Base-by-base conservation (phyloP, 148 eudicot species). In the Suaeda aralocaspica region DNA sequence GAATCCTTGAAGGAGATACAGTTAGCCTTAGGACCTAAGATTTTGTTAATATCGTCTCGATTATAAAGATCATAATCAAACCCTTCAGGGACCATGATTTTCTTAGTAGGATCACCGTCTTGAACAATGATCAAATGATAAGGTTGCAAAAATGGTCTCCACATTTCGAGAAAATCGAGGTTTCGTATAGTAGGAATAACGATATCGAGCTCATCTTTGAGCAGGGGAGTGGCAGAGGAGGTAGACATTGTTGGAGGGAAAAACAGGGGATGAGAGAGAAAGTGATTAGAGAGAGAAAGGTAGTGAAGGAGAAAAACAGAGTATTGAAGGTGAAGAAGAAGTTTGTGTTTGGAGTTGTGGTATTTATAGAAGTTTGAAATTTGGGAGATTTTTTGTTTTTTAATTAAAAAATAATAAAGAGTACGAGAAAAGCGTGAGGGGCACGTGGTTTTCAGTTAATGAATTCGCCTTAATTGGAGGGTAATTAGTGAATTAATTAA, bases 1-100 rank as follows among this genome's bases (percentile, higher is more conserved):
- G 92, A 87, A 55, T 87, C 88, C 71, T 87, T 87, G 69, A 87
- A 87, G 1, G 91, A 86, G 22, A 87, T 87, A 71, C 91, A 87
- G 31, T 70, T 79, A 52, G 92, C 87, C 63, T 63, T 87, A 9
- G 89, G 87, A 15, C 91, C 91, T 78, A 87, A 36, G 50, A 87
- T 79, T 59, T 53, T 73, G 51, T 85, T 87, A 48, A 87, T 85
- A 29, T 85, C 85, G 33, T 84, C 79, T 1, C 88, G 71, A 48
- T 86, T 86, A 22, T 86, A 82, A 34, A 86, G 82, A 67, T 87
- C 91, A 44, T 87, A 87, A 60, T 87, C 88, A 58, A 84, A 87
- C 0, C 88, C 91, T 0, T 77, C 72, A 1, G 88, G 91, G 9
- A 87, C 85, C 5, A 49, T 46, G 7, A 87, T 84, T 10, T 67